Conservation (phyloP, 2,329 filamentous ascomycete genomes). For the Sarocladium oryzae region DNA sequence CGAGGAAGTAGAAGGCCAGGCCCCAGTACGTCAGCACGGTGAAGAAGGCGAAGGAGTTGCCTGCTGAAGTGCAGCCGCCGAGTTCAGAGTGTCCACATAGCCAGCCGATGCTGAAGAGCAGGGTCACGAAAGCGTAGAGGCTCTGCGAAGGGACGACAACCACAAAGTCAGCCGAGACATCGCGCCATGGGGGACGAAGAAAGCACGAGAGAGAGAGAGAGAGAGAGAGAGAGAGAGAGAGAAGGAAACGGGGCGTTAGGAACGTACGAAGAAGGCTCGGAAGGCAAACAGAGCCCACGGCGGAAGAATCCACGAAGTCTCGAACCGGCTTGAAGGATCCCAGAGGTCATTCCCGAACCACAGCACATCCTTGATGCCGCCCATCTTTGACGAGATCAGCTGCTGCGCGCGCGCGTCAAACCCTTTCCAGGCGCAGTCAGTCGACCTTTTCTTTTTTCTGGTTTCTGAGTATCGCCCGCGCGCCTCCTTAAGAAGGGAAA, state of each 20-base stretch:
- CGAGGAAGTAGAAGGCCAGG: slow-evolving; percentile 69
- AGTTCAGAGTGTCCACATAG: slow-evolving; percentile 43
- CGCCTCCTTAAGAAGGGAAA: too few relatives aligned
- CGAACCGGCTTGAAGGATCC: slow-evolving; percentile 59
- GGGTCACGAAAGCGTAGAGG: slow-evolving; percentile 63
- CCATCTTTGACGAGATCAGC: too few relatives aligned
- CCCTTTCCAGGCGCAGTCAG: too few relatives aligned
- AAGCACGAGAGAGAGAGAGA: too few relatives aligned
- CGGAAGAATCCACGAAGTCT: slow-evolving; percentile 75
- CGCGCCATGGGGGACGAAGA: too few relatives aligned
- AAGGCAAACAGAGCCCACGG: slow-evolving; percentile 54
- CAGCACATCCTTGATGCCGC: slow-evolving; percentile 24
- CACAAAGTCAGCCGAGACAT: too few relatives aligned
- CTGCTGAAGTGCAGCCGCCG: slow-evolving; percentile 39
- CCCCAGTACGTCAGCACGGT: slow-evolving; percentile 80
- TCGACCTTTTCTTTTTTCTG: too few relatives aligned
- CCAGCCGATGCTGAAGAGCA: slow-evolving; percentile 65
- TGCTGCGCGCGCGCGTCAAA: too few relatives aligned
- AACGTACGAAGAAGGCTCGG: slow-evolving; percentile 49
- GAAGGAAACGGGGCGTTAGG: too few relatives aligned
- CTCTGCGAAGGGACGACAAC: slow-evolving; percentile 32
- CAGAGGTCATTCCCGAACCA: slow-evolving; percentile 35
- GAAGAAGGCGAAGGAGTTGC: slow-evolving; percentile 70
- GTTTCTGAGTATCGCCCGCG: too few relatives aligned
- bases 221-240: too few relatives aligned